Conservation (phyloP, 192 early-diverging fungal genomes). For the Coemansia sp. region DNA sequence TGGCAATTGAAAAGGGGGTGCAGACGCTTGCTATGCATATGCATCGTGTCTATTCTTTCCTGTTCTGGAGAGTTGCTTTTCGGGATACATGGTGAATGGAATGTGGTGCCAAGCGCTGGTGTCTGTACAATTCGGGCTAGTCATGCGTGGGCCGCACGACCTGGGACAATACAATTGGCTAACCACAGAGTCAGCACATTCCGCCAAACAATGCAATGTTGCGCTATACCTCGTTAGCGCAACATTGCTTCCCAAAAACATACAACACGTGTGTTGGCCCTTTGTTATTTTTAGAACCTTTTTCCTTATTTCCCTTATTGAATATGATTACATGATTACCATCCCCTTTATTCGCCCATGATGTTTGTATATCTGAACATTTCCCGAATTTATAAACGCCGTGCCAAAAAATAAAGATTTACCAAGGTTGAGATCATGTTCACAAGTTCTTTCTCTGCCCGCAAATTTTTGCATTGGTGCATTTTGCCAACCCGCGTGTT, state of each 20-base stretch:
- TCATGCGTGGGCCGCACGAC: not conserved
- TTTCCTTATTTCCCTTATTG: not conserved
- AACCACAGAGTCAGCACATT: not conserved
- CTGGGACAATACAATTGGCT: not conserved
- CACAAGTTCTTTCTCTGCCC: too few relatives aligned
- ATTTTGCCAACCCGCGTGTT: constrained; percentile 10
- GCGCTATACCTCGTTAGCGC: not conserved
- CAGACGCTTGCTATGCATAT: not conserved
- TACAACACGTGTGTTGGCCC: not conserved
- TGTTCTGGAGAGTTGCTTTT: not conserved
- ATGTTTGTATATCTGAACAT: not conserved
- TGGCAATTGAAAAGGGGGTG: not conserved
- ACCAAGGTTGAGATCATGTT: not conserved
- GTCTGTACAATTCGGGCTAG: not conserved
- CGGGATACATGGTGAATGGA: not conserved
- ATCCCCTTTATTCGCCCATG: too few relatives aligned
- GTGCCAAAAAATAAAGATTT: not conserved
- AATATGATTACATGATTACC: not conserved
- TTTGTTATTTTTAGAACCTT: not conserved
- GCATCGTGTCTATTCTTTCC: not conserved
- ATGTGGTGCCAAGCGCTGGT: not conserved
- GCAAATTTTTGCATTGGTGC: not conserved
- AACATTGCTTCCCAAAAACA: not conserved
- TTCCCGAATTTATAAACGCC: not conserved
- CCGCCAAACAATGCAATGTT: not conserved